These are phyloP conservation scores for Trypethelium eluteriae DNA, from an alignment of 495 filamentous ascomycete genomes.

Conservation along the genomic window DNA sequence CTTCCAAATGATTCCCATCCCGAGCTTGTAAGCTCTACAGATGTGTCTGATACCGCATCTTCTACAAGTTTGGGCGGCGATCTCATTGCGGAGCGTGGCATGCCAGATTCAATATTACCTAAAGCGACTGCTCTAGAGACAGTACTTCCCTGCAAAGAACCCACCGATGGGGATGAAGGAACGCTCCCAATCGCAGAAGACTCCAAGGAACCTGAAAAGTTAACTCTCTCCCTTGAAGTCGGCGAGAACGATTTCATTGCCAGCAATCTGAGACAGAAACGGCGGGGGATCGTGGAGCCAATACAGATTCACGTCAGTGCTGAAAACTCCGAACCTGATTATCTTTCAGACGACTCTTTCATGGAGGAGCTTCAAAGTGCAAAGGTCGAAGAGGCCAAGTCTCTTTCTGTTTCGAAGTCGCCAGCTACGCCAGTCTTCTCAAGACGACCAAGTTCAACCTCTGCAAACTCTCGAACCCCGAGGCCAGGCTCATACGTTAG, in stretches of 20 bases:
- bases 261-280: conserved; percentile 12
- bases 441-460: conserved; percentile 27
- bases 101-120: neutral
- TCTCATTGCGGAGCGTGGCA: neutral
- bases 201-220: neutral
- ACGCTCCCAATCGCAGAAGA: neutral
- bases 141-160: neutral
- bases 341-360: conserved; percentile 75
- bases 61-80: neutral
- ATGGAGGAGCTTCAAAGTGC: conserved; percentile 84
- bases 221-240: neutral
- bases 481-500: neutral
- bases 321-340: conserved; percentile 46
- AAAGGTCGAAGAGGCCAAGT: conserved; percentile 73
- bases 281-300: conserved; percentile 30
- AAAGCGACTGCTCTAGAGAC: neutral
- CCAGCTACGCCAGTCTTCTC: conserved; percentile 63
- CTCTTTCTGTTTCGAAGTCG: conserved; percentile 75
- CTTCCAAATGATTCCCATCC: neutral
- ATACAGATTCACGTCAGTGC: conserved; percentile 28
- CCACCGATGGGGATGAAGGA: neutral
- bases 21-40: neutral
- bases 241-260: neutral
- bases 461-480: conserved; percentile 12
- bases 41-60: neutral